Evolutionary conservation across 768 basidiomycete species (phyloP).

Genomic region (Xerocomus spinulosus): DNA sequence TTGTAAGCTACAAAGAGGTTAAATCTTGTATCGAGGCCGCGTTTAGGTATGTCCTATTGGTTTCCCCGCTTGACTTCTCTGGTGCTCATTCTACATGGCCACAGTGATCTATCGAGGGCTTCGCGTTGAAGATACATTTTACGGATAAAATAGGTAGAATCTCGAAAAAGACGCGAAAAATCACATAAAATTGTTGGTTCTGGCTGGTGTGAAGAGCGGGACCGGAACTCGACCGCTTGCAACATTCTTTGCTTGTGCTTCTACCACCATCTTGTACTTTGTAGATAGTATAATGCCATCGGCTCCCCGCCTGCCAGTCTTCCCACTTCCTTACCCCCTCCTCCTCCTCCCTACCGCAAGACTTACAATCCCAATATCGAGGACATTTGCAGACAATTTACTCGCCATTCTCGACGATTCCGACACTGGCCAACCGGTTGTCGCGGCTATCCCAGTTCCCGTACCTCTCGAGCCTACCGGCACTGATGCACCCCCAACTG

Average conservation of each 20-base stretch:
- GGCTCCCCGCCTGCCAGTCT: constrained; percentile 52
- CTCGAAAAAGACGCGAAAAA: constrained; percentile 60
- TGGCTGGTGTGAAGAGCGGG: constrained; percentile 1
- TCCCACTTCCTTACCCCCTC: constrained; percentile 66
- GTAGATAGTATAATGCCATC: constrained; percentile 15
- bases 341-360: constrained; percentile 72
- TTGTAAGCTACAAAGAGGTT: constrained; percentile 90
- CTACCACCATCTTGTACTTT: neutral
- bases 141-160: constrained; percentile 60
- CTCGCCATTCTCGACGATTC: constrained; percentile 64
- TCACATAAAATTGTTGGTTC: constrained; percentile 30
- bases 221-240: neutral
- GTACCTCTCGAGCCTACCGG: constrained; percentile 17
- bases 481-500: constrained; percentile 6
- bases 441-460: constrained; percentile 61
- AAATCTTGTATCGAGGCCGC: constrained; percentile 80
- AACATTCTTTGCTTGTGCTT: neutral
- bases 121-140: constrained; percentile 18
- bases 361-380: constrained; percentile 62
- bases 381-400: constrained; percentile 58
- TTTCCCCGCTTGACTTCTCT: no score
- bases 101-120: constrained; percentile 44
- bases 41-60: constrained; percentile 76
- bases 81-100: neutral
- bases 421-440: constrained; percentile 56